Conservation (phyloP, 1,139 yeast species). For the Scheffersomyces cryptocercus region DNA sequence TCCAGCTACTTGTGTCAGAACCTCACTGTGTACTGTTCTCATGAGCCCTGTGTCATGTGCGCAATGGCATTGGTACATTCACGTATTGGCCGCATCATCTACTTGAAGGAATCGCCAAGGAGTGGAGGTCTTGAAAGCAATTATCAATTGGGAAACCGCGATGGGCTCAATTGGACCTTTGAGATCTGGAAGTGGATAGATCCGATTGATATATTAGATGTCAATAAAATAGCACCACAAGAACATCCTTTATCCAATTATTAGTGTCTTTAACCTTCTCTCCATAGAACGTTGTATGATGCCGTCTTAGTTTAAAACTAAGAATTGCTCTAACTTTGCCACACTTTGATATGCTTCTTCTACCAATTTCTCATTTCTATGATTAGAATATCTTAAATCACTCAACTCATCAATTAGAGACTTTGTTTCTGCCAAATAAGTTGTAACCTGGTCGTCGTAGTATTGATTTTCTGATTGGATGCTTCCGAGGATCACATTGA, state of each 20-base stretch:
- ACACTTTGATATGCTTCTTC: conserved; percentile 7
- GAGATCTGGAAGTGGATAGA: conserved; percentile 72
- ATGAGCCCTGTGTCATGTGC: conserved; percentile 98
- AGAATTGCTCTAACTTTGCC: conserved; percentile 5
- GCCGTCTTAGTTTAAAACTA: neutral
- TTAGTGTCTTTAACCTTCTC: neutral
- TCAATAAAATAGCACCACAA: conserved; percentile 16
- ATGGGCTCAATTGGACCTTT: conserved; percentile 75
- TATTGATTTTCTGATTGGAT: too few relatives aligned
- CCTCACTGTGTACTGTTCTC: conserved; percentile 80
- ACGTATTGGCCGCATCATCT: conserved; percentile 69
- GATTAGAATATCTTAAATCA: conserved; percentile 20
- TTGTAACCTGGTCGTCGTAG: too few relatives aligned
- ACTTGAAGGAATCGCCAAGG: conserved; percentile 41
- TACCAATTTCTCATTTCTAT: conserved; percentile 8
- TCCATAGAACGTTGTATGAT: too few relatives aligned
- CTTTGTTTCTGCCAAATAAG: conserved; percentile 13
- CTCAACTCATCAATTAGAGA: conserved; percentile 16
- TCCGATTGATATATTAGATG: conserved; percentile 22
- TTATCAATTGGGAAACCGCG: conserved; percentile 72
- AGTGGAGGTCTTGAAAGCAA: conserved; percentile 60
- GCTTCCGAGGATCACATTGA: too few relatives aligned
- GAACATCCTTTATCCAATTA: neutral
- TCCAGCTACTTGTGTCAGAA: conserved; percentile 69
- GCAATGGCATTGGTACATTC: conserved; percentile 95